These are phyloP conservation scores for Globisporangium uncinulatum DNA, from an alignment of 352 stramenopile species.

Conservation along the genomic window DNA sequence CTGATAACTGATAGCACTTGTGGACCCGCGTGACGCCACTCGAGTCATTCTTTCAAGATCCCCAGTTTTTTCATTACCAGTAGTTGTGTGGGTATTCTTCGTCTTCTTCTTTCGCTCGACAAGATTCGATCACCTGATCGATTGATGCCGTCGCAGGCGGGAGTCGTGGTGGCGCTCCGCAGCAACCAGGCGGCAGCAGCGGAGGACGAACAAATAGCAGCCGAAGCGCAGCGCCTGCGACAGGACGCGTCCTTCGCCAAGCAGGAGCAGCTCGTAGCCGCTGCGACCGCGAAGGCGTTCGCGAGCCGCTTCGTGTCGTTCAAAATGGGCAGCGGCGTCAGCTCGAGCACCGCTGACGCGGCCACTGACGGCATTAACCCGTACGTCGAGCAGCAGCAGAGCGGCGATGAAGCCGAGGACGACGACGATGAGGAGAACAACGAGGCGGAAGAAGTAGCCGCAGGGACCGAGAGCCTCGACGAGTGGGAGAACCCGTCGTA, in stretches of 20 bases:
- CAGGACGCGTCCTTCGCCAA: constrained; percentile 9
- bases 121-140: no score
- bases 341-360: background rate
- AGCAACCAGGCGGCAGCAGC: constrained; percentile 1
- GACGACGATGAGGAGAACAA: constrained; percentile 13
- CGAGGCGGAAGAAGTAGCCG: constrained; percentile 2
- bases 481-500: constrained; percentile 80
- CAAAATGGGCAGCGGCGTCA: background rate
- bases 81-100: no score
- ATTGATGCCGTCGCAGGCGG: no score
- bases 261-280: constrained; percentile 10
- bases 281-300: constrained; percentile 10
- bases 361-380: constrained; percentile 30
- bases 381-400: constrained; percentile 35
- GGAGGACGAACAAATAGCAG: constrained; percentile 6
- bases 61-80: no score
- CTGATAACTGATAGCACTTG: no score
- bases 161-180: background rate
- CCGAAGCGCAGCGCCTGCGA: background rate
- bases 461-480: constrained; percentile 16
- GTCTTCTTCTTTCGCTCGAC: no score
- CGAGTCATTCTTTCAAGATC: no score
- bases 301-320: constrained; percentile 3
- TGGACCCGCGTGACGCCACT: no score
- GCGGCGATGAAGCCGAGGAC: constrained; percentile 20